Percentiles rank a stretch among this genome's conserved stretches.
phyloP scores from a whole-genome alignment of 2,329 filamentous ascomycete species.

The Cladobotryum protrusum region DNA sequence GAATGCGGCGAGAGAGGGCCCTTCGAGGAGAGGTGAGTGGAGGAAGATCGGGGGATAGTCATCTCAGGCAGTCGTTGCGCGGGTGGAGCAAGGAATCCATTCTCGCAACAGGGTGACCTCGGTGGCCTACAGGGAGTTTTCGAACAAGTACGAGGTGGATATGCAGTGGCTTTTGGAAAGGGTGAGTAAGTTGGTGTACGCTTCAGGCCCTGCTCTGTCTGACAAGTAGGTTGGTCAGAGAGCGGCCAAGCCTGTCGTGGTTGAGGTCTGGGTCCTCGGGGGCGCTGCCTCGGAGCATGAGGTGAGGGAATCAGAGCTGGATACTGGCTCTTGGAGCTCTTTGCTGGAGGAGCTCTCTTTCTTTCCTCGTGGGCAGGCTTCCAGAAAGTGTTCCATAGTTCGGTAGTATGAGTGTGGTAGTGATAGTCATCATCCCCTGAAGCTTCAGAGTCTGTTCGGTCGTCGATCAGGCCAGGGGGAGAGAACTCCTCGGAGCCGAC shows the following conservation, averaged over 20 bases:
- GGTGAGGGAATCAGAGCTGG: conserved; percentile 26
- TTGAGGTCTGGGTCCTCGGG: conserved; percentile 5
- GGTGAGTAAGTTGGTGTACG: conserved; percentile 33
- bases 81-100: conserved; percentile 19
- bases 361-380: conserved; percentile 8
- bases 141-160: conserved; percentile 21
- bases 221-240: neutral
- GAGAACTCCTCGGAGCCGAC: conserved; percentile 42
- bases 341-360: conserved; percentile 8
- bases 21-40: conserved; percentile 2
- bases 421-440: conserved; percentile 47
- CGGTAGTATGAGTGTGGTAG: conserved; percentile 37
- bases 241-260: conserved; percentile 6
- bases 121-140: conserved; percentile 18
- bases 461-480: conserved; percentile 44
- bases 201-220: conserved; percentile 13
- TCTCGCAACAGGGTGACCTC: conserved; percentile 25
- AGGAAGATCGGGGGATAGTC: neutral
- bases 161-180: conserved; percentile 33
- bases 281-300: conserved; percentile 12
- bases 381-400: conserved; percentile 51
- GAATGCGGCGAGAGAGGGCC: neutral
- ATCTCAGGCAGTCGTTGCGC: conserved; percentile 11
- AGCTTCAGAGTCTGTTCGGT: conserved; percentile 44
- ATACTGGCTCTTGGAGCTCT: conserved; percentile 23